Percentiles rank a stretch among this genome's conserved stretches.
phyloP scores from a whole-genome alignment of 2,329 filamentous ascomycete species.

The Microdochium nivale region DNA sequence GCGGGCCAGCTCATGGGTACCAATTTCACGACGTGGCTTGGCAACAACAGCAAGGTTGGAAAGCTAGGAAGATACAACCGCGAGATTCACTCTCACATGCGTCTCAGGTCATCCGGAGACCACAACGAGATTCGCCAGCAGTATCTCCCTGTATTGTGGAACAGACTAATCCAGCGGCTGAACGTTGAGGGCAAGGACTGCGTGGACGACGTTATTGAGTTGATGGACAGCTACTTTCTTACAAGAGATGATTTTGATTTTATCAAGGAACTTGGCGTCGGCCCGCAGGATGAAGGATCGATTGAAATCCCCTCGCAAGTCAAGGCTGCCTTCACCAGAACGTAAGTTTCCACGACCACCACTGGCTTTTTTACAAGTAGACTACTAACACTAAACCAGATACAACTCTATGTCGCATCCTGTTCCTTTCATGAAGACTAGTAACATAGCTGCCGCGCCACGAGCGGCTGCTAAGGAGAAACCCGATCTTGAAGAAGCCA shows the following conservation, averaged over 20 bases:
- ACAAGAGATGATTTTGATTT: slow-evolving; percentile 93
- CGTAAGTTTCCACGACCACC: slow-evolving; percentile 45
- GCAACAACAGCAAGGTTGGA: slow-evolving; percentile 83
- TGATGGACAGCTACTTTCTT: slow-evolving; percentile 96
- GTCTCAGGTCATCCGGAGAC: slow-evolving; percentile 80
- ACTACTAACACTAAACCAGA: slow-evolving; percentile 31
- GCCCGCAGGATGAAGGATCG: slow-evolving; percentile 66
- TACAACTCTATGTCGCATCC: slow-evolving; percentile 85
- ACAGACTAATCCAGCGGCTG: slow-evolving; percentile 65
- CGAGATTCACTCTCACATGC: slow-evolving; percentile 96
- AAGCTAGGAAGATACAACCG: slow-evolving; percentile 75
- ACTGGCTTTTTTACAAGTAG: not conserved
- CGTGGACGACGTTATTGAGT: slow-evolving; percentile 74
- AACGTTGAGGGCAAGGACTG: slow-evolving; percentile 73
- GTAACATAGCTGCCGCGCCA: slow-evolving; percentile 64
- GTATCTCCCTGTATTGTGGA: slow-evolving; percentile 85
- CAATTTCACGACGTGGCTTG: slow-evolving; percentile 84
- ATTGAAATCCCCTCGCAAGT: slow-evolving; percentile 77
- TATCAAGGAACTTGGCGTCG: slow-evolving; percentile 84
- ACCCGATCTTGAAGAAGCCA: slow-evolving; percentile 91
- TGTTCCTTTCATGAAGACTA: slow-evolving; percentile 93
- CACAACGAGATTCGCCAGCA: slow-evolving; percentile 90
- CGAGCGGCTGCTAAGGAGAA: slow-evolving; percentile 58
- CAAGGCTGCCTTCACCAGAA: slow-evolving; percentile 81
- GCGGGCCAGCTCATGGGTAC: slow-evolving; percentile 69